These are phyloP conservation scores for Eucalyptus regnans DNA, from an alignment of 345 rosid genomes.

Conservation along the genomic window DNA sequence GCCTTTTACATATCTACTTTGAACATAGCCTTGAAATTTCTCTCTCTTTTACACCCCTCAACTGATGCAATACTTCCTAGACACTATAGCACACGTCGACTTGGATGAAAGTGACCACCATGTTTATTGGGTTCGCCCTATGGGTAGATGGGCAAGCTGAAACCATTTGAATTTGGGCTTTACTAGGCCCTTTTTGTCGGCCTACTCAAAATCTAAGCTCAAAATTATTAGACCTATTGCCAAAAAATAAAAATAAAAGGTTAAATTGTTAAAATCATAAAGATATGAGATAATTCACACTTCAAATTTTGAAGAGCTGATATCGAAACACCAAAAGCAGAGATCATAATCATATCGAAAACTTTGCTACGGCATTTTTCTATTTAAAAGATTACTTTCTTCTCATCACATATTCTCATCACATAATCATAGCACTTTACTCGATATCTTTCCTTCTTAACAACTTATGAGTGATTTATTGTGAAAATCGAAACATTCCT, in stretches of 20 bases:
- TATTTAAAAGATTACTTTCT: neutral
- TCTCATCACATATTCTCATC: neutral
- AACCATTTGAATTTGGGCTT: neutral
- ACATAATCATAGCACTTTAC: neutral
- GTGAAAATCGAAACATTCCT: neutral
- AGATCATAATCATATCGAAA: rapidly evolving
- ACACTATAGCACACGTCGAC: neutral
- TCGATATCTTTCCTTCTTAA: neutral
- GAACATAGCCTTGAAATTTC: neutral
- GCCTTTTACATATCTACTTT: neutral
- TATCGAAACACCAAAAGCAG: neutral
- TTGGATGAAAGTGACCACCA: neutral
- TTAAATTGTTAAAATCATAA: neutral
- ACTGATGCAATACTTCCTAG: neutral
- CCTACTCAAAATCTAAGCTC: neutral
- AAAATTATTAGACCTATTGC: neutral
- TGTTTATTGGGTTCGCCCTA: neutral
- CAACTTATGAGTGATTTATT: neutral
- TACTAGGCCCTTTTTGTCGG: neutral
- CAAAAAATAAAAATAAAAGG: neutral
- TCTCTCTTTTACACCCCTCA: neutral
- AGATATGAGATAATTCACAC: neutral
- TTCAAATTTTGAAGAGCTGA: neutral
- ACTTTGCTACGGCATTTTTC: neutral
- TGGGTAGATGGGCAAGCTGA: neutral